Evolutionary conservation across 2,329 filamentous ascomycete species (phyloP).

Genomic region (Fusarium sp.): DNA sequence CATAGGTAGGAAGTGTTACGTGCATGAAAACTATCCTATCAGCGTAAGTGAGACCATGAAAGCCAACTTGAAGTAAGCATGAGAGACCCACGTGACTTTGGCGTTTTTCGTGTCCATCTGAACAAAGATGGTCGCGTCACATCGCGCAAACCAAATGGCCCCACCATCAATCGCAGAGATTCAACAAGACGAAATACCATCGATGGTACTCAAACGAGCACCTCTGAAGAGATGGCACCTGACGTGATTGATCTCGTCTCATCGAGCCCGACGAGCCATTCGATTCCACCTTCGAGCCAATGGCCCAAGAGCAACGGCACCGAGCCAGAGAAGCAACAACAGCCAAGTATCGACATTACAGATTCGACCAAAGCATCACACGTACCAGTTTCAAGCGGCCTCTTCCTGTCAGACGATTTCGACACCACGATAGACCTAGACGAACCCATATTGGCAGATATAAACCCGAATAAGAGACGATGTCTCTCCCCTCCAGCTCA

Average conservation of each 20-base stretch:
- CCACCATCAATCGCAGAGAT: constrained; percentile 14
- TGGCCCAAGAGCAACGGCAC: not conserved
- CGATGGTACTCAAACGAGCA: not conserved
- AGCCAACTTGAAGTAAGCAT: too few species aligned
- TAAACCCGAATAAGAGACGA: constrained; percentile 49
- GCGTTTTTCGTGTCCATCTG: constrained; percentile 43
- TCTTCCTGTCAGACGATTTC: constrained; percentile 54
- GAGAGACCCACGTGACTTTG: constrained; percentile 43
- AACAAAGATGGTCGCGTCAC: constrained; percentile 33
- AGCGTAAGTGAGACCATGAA: too few species aligned
- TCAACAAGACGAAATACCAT: not conserved
- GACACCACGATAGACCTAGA: constrained; percentile 57
- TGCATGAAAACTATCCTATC: too few species aligned
- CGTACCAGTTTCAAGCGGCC: constrained; percentile 11
- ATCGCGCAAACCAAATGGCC: constrained; percentile 27
- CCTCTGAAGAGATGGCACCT: constrained; percentile 46
- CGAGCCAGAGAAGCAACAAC: not conserved
- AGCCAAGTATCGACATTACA: not conserved
- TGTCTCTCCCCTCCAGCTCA: constrained; percentile 41
- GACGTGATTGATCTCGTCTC: constrained; percentile 55
- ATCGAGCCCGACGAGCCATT: constrained; percentile 49
- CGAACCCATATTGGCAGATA: constrained; percentile 40
- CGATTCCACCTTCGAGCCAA: constrained; percentile 11
- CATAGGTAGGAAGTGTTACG: too few species aligned
- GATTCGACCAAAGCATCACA: not conserved